Percentiles rank a stretch among this genome's conserved stretches.
phyloP scores from a whole-genome alignment of 768 basidiomycete genomes.

The Mrakia hoshinonis region DNA sequence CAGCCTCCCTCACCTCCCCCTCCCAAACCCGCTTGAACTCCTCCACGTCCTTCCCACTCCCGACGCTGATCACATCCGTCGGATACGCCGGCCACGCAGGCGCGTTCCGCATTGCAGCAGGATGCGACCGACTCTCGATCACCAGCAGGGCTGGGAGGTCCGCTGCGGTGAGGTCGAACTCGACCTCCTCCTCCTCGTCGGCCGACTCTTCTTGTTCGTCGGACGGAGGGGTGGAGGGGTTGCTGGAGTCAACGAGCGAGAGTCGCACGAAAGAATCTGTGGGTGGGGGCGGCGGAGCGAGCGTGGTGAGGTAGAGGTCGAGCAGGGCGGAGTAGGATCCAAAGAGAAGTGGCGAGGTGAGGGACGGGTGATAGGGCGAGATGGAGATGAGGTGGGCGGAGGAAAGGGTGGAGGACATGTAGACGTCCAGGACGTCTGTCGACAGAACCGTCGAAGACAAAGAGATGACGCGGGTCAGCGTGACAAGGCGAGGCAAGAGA shows the following conservation, averaged over 20 bases:
- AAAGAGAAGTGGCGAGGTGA: constrained; percentile 82
- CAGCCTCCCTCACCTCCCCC: constrained; percentile 39
- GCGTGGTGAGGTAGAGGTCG: constrained; percentile 39
- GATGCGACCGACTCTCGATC: constrained; percentile 67
- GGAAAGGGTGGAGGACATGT: constrained; percentile 70
- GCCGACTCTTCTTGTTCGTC: constrained; percentile 19
- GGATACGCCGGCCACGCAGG: constrained; percentile 85
- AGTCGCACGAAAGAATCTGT: neutral
- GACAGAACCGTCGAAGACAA: neutral
- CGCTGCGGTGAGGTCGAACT: neutral
- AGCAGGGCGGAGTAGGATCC: constrained; percentile 61
- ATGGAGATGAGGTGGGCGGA: constrained; percentile 81
- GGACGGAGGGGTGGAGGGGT: constrained; percentile 9
- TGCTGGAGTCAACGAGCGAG: neutral
- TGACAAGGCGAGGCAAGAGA: neutral
- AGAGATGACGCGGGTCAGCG: neutral
- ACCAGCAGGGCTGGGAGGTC: constrained; percentile 41
- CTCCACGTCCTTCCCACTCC: constrained; percentile 60
- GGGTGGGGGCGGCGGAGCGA: neutral
- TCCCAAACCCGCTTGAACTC: constrained; percentile 58
- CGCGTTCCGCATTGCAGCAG: constrained; percentile 55
- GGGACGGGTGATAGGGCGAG: constrained; percentile 66
- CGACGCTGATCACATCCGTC: constrained; percentile 71
- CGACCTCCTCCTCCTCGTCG: constrained; percentile 18
- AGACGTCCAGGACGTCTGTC: constrained; percentile 73